Evolutionary conservation across 139 green algal species (phyloP), one percentile per base, ranked within the genome.

Genomic region (Chlorella sorokiniana): DNA sequence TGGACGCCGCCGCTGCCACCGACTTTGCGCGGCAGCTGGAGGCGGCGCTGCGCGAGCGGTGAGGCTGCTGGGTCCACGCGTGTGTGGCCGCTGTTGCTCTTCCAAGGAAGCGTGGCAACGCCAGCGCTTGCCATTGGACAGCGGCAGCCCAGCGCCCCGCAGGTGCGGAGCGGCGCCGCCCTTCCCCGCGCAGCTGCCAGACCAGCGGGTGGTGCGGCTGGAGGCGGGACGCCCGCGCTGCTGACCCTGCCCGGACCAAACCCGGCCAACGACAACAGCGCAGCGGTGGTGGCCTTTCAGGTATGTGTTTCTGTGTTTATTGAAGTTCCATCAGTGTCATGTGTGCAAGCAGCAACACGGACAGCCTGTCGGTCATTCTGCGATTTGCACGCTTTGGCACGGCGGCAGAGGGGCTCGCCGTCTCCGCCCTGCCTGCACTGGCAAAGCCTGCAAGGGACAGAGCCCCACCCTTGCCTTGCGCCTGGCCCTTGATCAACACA

Each of bases 241-340:
- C 81, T 90, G 25, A 33, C 70, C 1, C 81, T 88, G 83, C 69
- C 70, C 0, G 91, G 85, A 0, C 89, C 91, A 23, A 96, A 96
- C 81, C 84, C 89, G 0, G 69, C 73, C 9, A 94, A 98, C 65
- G 89, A 94, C 9, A 98, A 98, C 88, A 94, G 86, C 0, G 91
- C 95, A 4, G 82, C 93, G 0, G 77, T 91, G 29, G 76, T 95
- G 27, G 73, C 78, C 7, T 97, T 94, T 78, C 89, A 97, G 92
- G 88, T 93, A 6, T 20, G 71, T 42, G 29, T 44, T 3, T 33
- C 35, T 14, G 7, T 31, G 38, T 7, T n/a, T 45, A 16, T 16
- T 16, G 56, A 10, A 22, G n/a, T n/a, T n/a, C n/a, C n/a, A n/a
- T n/a, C n/a, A n/a, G n/a, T n/a, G 48, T 59, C 48, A 25, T 59